A percentile compares a stretch with the other conserved stretches of the same genome.
These are phyloP conservation scores for Colletotrichum acutatum DNA, from an alignment of 2,329 filamentous ascomycete species.

Conservation along the genomic window DNA sequence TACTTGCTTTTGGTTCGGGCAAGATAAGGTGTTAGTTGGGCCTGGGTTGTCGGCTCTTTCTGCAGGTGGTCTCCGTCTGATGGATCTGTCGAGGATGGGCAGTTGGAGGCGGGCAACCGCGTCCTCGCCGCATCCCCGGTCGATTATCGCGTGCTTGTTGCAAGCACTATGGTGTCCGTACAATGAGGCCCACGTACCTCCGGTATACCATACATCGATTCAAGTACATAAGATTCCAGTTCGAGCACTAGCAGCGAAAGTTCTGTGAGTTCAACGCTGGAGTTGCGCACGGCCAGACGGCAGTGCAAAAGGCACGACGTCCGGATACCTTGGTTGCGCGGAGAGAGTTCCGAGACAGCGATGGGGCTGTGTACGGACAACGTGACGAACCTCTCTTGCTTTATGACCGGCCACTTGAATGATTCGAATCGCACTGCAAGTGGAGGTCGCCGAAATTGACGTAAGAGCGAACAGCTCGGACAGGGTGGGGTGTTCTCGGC, in stretches of 20 bases:
- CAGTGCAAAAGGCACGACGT: neutral
- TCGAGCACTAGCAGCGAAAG: slow-evolving; percentile 48
- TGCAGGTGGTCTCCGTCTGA: neutral
- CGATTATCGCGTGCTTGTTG: slow-evolving; percentile 48
- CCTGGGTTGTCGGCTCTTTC: neutral
- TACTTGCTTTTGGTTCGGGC: no score
- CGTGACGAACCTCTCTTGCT: neutral
- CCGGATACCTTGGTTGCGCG: neutral
- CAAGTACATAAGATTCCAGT: slow-evolving; percentile 41
- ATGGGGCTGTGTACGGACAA: slow-evolving; percentile 52
- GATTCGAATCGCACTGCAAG: slow-evolving; percentile 57
- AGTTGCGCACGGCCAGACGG: no score
- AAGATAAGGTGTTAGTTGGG: no score
- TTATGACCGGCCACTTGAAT: slow-evolving; percentile 46
- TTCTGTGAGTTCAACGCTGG: no score
- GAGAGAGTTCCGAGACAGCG: slow-evolving; percentile 46
- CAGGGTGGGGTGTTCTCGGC: neutral
- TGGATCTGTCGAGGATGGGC: slow-evolving; percentile 54
- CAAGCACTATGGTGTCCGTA: neutral
- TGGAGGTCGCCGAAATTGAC: neutral
- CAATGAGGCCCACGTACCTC: neutral
- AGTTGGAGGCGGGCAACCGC: slow-evolving; percentile 49
- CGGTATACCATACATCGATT: neutral
- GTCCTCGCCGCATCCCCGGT: slow-evolving; percentile 49
- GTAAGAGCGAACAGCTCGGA: neutral